A percentile compares a stretch with the other conserved stretches of the same genome.
Evolutionary conservation across 495 filamentous ascomycete genomes (phyloP).

Genomic region (Bathelium albidoporum): DNA sequence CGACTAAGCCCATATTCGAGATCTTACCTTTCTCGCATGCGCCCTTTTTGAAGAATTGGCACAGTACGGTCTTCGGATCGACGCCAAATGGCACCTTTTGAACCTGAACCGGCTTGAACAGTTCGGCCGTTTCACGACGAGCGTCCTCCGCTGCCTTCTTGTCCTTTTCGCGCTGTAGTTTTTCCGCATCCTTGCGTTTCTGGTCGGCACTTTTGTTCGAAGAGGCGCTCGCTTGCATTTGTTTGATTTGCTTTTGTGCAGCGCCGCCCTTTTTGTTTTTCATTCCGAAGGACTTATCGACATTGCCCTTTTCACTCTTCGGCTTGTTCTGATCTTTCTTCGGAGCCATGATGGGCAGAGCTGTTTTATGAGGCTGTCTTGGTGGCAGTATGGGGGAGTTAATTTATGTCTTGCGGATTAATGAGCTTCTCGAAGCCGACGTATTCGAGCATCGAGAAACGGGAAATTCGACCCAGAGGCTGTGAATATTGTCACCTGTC

Average conservation of each 20-base stretch:
- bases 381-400: too few relatives aligned
- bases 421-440: constrained; percentile 4
- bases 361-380: neutral
- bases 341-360: constrained; percentile 65
- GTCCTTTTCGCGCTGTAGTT: constrained; percentile 70
- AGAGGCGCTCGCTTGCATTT: constrained; percentile 59
- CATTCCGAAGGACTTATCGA: constrained; percentile 99
- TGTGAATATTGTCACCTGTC: neutral
- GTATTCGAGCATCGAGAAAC: neutral
- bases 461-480: neutral
- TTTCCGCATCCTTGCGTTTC: constrained; percentile 85
- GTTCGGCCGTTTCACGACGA: constrained; percentile 62
- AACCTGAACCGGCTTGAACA: constrained; percentile 89
- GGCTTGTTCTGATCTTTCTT: constrained; percentile 73
- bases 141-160: constrained; percentile 80
- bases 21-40: constrained; percentile 74
- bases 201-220: constrained; percentile 67
- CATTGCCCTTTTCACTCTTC: constrained; percentile 55
- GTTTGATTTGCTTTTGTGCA: constrained; percentile 80
- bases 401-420: constrained; percentile 8
- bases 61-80: constrained; percentile 96
- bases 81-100: constrained; percentile 98
- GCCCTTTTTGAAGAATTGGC: constrained; percentile 91
- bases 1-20: neutral
- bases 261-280: constrained; percentile 97